Evolutionary conservation across 177 flowering plant genomes (phyloP), one percentile per base, ranked within the genome.

Genomic region (Vitis hybrid): DNA sequence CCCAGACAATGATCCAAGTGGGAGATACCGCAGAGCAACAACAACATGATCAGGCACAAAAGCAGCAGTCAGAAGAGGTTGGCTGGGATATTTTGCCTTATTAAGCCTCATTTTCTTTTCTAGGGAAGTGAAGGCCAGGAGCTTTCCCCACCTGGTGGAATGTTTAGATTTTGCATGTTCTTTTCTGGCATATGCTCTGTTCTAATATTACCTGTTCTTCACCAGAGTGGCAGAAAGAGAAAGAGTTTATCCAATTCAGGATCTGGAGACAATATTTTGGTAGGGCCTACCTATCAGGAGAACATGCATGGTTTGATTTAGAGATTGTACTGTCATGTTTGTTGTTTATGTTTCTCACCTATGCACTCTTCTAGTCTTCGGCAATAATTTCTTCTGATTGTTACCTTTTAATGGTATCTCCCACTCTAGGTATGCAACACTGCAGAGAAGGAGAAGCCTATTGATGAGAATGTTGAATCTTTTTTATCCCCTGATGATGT

Each of bases 161-260:
- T 15, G 1, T 23, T 62, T 54, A 4, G 60, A 15, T 32, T 40
- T 1, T 56, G 1, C 56, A 32, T n/a, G n/a, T 26, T 26, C n/a
- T 13, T 34, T 40, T 18, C 10, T 40, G 4, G 19, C 58, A 58
- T 19, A 32, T 52, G 10, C 45, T 40, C 34, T 68, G 34, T 62
- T 64, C 57, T 68, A 12, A 62, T 56, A 18, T 52, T 40, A 52
- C 59, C 48, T 59, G 18, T 48, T 74, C 11, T 55, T 48, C 5
- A 60, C 61, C 73, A 65, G 77, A 59, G 18, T 65, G 45, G 49
- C 51, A 70, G 45, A 70, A 75, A 66, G 45, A 70, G 67, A 60
- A 60, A 65, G 60, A 52, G 5, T 32, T 17, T 19, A 23, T 34
- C 54, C n/a, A 6, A 52, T 55, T 48, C 17, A 51, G 51, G 34